phyloP scores from a whole-genome alignment of 2,329 filamentous ascomycete genomes.

The Xylariaceae sp. region DNA sequence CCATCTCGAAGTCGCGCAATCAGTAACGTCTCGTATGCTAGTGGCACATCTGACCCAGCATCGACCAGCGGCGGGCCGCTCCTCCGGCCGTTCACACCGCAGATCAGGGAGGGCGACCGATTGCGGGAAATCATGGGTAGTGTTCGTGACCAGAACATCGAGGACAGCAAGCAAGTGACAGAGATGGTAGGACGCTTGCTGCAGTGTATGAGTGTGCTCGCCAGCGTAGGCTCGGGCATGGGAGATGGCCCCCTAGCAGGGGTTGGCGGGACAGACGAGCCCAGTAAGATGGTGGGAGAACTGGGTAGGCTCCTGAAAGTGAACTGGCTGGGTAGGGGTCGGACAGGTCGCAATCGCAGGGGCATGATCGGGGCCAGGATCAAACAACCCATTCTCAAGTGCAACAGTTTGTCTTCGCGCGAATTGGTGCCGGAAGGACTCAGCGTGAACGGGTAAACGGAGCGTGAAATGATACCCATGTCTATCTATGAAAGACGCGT shows the following conservation, averaged over 20 bases:
- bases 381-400: slow-evolving; percentile 37
- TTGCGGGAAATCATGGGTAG: slow-evolving; percentile 29
- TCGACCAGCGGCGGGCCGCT: slow-evolving; percentile 37
- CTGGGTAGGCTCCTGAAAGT: slow-evolving; percentile 85
- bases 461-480: slow-evolving; percentile 7
- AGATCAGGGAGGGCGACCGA: slow-evolving; percentile 28
- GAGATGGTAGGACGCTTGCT: slow-evolving; percentile 94
- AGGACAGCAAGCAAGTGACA: slow-evolving; percentile 74
- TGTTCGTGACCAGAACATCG: slow-evolving; percentile 54
- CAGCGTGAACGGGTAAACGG: slow-evolving; percentile 23
- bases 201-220: slow-evolving; percentile 89
- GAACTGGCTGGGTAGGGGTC: slow-evolving; percentile 89
- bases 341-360: slow-evolving; percentile 81
- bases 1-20: slow-evolving; percentile 67
- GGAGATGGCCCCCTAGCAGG: slow-evolving; percentile 49
- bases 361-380: slow-evolving; percentile 75
- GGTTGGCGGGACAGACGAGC: slow-evolving; percentile 56
- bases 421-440: slow-evolving; percentile 28
- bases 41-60: slow-evolving; percentile 39
- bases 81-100: slow-evolving; percentile 49
- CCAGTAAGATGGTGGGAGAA: slow-evolving; percentile 73
- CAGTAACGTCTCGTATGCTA: slow-evolving; percentile 71
- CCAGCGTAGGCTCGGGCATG: slow-evolving; percentile 57
- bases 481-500: not conserved
- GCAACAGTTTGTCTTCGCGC: slow-evolving; percentile 18